A percentile compares a stretch with the other conserved stretches of the same genome.
These are phyloP conservation scores for Camellia lanceoleosa DNA, from an alignment of 148 eudicot species.

Conservation along the genomic window DNA sequence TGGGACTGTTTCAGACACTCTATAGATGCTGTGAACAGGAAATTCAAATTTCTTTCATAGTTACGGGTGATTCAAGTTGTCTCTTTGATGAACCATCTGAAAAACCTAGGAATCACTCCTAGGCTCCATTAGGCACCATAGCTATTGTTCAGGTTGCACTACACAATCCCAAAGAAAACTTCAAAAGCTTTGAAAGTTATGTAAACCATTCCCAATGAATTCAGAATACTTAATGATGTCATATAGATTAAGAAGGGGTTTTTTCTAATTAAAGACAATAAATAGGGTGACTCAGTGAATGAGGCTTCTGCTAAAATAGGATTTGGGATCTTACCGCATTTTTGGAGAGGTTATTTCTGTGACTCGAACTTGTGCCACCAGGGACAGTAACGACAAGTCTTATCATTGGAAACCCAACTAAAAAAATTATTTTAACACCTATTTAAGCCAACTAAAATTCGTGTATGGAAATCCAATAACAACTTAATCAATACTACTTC, in stretches of 20 bases:
- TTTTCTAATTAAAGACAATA: too few relatives aligned
- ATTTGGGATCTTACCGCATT: too few relatives aligned
- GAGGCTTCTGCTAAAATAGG: too few relatives aligned
- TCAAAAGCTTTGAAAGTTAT: neutral
- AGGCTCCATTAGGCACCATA: neutral
- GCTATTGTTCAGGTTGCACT: neutral
- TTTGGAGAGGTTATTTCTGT: too few relatives aligned
- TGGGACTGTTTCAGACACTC: too few relatives aligned
- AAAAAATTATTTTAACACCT: neutral
- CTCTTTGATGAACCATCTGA: neutral
- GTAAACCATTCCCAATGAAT: neutral
- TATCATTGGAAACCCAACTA: too few relatives aligned
- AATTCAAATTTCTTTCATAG: too few relatives aligned
- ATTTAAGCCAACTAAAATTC: neutral
- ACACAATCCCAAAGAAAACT: neutral
- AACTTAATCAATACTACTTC: neutral
- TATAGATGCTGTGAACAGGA: too few relatives aligned
- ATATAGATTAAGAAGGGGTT: neutral
- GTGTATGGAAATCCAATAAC: neutral
- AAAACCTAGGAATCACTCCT: neutral
- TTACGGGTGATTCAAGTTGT: neutral
- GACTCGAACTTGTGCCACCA: too few relatives aligned
- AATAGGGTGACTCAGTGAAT: too few relatives aligned
- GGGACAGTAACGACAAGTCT: too few relatives aligned
- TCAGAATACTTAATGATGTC: neutral